These are phyloP conservation scores for Beauveria rudraprayagi DNA, from an alignment of 2,329 filamentous ascomycete species.

Conservation along the genomic window DNA sequence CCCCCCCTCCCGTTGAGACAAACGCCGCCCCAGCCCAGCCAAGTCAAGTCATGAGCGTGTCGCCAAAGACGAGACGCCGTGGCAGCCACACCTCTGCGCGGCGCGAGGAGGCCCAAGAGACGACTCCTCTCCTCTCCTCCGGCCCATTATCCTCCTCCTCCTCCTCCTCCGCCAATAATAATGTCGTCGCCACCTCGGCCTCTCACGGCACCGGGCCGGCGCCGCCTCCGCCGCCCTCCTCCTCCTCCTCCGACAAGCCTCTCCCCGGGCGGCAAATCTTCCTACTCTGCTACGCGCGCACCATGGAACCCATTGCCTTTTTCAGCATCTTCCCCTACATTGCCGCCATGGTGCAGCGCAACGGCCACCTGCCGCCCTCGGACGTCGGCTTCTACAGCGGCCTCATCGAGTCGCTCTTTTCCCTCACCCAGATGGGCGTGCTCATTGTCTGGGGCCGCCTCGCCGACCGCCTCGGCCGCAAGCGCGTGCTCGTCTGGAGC, in stretches of 20 bases:
- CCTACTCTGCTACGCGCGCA: slow-evolving; percentile 63
- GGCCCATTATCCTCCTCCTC: not conserved
- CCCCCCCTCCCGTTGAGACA: no score
- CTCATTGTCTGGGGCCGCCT: slow-evolving; percentile 65
- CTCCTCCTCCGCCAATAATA: no score
- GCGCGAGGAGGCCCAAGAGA: not conserved
- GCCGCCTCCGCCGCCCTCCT: not conserved
- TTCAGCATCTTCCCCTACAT: slow-evolving; percentile 78
- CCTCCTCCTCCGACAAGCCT: no score
- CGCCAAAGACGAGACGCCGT: not conserved
- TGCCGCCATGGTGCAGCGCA: slow-evolving; percentile 65
- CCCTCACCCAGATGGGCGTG: slow-evolving; percentile 65
- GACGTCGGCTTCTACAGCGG: slow-evolving; percentile 76
- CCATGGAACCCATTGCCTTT: slow-evolving; percentile 73
- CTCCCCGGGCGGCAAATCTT: slow-evolving; percentile 58
- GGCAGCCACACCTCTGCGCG: not conserved
- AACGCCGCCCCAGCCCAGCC: no score
- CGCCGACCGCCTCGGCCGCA: slow-evolving; percentile 59
- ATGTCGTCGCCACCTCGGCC: not conserved
- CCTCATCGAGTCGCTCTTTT: slow-evolving; percentile 67
- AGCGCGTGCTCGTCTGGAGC: slow-evolving; percentile 62
- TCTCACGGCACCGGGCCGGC: not conserved
- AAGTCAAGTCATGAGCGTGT: not conserved
- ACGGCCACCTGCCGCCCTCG: slow-evolving; percentile 50
- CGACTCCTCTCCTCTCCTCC: not conserved